phyloP scores from a whole-genome alignment of 2,329 filamentous ascomycete genomes.

The Ceratocystiopsis sp. region DNA sequence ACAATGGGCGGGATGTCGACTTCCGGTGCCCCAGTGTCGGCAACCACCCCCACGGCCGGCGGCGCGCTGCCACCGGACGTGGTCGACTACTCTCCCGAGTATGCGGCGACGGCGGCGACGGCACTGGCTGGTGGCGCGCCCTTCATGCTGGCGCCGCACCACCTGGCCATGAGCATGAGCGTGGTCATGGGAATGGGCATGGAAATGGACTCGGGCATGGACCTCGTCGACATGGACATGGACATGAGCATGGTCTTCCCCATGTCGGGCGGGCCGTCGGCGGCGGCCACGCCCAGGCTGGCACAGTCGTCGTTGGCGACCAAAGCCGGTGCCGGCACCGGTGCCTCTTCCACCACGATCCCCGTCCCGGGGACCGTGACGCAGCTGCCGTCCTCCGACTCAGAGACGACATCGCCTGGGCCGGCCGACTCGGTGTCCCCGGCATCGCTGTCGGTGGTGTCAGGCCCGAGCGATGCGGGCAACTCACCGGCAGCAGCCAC shows the following conservation, averaged over 20 bases:
- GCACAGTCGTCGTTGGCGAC: background rate
- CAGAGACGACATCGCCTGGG: slow-evolving; percentile 7
- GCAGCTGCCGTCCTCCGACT: slow-evolving; percentile 10
- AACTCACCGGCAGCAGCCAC: background rate
- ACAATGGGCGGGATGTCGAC: background rate
- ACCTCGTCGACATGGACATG: background rate
- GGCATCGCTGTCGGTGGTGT: no score
- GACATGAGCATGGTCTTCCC: background rate
- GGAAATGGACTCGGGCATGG: slow-evolving; percentile 7
- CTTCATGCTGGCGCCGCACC: slow-evolving; percentile 6
- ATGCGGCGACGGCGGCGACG: no score
- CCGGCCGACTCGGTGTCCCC: background rate
- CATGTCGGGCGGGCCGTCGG: no score
- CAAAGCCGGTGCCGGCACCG: no score
- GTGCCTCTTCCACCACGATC: background rate
- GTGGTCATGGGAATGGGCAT: slow-evolving; percentile 19
- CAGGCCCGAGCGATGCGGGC: background rate
- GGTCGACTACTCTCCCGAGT: no score
- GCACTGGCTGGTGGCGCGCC: background rate
- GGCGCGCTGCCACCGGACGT: no score
- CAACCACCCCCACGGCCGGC: no score
- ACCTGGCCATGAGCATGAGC: slow-evolving; percentile 25
- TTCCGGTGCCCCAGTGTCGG: no score
- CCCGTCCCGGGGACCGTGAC: background rate
- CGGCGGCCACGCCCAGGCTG: no score